Conservation (phyloP, 2,329 filamentous ascomycete species). For the Colletotrichum tanaceti region DNA sequence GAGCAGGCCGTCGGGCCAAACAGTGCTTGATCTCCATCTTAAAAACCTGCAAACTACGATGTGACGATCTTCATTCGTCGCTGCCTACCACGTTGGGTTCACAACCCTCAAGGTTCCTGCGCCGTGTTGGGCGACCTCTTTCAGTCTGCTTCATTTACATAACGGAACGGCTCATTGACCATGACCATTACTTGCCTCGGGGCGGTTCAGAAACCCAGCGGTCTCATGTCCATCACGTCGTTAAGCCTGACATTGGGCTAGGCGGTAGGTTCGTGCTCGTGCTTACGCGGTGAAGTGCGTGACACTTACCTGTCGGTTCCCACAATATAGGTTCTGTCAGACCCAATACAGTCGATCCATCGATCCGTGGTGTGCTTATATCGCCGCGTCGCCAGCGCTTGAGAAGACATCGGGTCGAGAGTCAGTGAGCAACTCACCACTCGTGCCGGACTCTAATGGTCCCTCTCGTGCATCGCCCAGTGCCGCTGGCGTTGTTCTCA, state of each 20-base stretch:
- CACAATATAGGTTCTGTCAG: constrained; percentile 59
- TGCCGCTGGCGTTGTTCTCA: not conserved
- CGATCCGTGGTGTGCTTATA: constrained; percentile 59
- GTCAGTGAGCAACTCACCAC: not conserved
- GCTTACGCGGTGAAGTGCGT: constrained; percentile 31
- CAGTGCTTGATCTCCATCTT: not conserved
- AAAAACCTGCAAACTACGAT: not conserved
- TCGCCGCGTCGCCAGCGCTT: constrained; percentile 58
- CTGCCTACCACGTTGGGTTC: too few relatives aligned
- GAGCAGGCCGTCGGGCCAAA: not conserved
- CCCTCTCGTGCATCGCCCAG: constrained; percentile 14
- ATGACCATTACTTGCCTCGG: constrained; percentile 54
- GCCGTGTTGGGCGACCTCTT: not conserved
- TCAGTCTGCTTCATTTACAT: constrained; percentile 50
- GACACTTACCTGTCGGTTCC: constrained; percentile 47
- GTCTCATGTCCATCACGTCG: constrained; percentile 49
- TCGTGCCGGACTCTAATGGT: constrained; percentile 14
- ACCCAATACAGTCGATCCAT: constrained; percentile 61
- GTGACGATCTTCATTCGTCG: not conserved
- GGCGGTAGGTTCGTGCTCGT: constrained; percentile 55
- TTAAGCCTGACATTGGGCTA: constrained; percentile 55
- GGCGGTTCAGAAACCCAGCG: constrained; percentile 49
- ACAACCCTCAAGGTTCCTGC: not conserved
- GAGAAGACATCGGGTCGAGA: constrained; percentile 57
- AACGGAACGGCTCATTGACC: constrained; percentile 56